Percentiles rank a stretch among this genome's conserved stretches.
Evolutionary conservation across 176 grass and related monocot genomes (phyloP).

Genomic region (Cocos nucifera): DNA sequence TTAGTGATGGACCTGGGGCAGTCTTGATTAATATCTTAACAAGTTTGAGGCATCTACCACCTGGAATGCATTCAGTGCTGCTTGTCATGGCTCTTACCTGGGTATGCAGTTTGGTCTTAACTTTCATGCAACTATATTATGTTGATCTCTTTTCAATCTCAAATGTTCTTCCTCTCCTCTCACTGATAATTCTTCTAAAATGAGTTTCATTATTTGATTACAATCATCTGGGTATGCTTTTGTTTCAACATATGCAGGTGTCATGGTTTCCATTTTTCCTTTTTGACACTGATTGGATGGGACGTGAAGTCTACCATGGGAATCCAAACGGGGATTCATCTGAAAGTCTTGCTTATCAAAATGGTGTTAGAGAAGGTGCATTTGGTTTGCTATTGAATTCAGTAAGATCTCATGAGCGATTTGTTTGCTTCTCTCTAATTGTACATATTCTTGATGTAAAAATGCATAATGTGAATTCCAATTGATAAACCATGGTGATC

Average conservation of each 20-base stretch:
- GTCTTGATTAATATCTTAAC: conserved; percentile 96
- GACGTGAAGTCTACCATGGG: conserved; percentile 91
- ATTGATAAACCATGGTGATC: too few relatives aligned
- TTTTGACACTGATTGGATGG: conserved; percentile 99
- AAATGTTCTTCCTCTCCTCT: too few relatives aligned
- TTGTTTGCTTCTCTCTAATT: conserved; percentile 17
- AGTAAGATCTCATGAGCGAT: conserved; percentile 52
- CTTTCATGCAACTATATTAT: too few relatives aligned
- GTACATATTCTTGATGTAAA: neutral
- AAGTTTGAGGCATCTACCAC: conserved; percentile 87
- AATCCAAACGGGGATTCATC: conserved; percentile 70
- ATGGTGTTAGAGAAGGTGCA: conserved; percentile 99
- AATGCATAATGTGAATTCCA: too few relatives aligned
- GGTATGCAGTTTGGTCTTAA: conserved; percentile 32
- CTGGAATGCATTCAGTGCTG: conserved; percentile 92
- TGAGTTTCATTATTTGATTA: too few relatives aligned
- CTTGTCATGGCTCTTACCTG: conserved; percentile 95
- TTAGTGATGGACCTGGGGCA: conserved; percentile 82
- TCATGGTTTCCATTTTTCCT: conserved; percentile 99
- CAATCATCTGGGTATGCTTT: neutral
- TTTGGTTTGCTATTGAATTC: conserved; percentile 99
- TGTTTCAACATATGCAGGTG: conserved; percentile 42
- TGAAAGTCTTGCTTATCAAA: conserved; percentile 52
- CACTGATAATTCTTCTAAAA: too few relatives aligned
- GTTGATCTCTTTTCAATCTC: too few relatives aligned